phyloP scores from a whole-genome alignment of 2,329 filamentous ascomycete genomes.

The Fusarium avenaceum region DNA sequence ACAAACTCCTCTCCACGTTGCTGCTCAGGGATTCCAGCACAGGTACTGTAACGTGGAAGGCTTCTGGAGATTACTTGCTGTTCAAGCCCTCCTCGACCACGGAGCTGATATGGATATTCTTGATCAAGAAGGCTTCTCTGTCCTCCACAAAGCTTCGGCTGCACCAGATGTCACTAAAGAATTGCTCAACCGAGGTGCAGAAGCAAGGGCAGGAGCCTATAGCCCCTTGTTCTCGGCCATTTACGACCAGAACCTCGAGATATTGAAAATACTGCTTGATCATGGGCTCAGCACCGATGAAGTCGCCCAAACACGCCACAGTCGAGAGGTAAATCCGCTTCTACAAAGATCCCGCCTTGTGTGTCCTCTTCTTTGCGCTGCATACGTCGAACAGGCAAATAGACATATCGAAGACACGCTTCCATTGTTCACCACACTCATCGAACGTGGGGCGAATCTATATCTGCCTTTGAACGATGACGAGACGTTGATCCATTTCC shows the following conservation, averaged over 20 bases:
- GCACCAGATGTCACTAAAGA: constrained; percentile 15
- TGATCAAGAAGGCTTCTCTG: neutral
- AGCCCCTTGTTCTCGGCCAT: constrained; percentile 38
- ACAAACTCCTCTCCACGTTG: constrained; percentile 37
- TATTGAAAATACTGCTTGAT: constrained; percentile 30
- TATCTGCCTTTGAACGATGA: constrained; percentile 39
- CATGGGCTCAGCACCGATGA: constrained; percentile 24
- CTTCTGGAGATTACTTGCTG: constrained; percentile 19
- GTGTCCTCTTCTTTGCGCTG: constrained; percentile 29
- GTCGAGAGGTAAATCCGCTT: neutral
- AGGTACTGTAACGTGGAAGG: neutral
- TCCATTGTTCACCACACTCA: constrained; percentile 17
- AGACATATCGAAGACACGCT: neutral
- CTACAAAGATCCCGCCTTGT: neutral
- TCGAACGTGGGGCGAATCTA: constrained; percentile 30
- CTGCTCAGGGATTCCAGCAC: neutral
- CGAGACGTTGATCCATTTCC: constrained; percentile 36
- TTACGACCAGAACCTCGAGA: constrained; percentile 7
- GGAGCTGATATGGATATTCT: constrained; percentile 39
- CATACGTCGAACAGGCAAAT: neutral
- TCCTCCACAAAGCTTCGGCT: constrained; percentile 26
- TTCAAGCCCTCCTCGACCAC: constrained; percentile 29
- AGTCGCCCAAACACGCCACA: constrained; percentile 9
- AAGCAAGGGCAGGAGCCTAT: neutral
- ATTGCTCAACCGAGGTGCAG: constrained; percentile 28